Evolutionary conservation across 208 protist species (phyloP).

Genomic region (Trypanosoma caninum): DNA sequence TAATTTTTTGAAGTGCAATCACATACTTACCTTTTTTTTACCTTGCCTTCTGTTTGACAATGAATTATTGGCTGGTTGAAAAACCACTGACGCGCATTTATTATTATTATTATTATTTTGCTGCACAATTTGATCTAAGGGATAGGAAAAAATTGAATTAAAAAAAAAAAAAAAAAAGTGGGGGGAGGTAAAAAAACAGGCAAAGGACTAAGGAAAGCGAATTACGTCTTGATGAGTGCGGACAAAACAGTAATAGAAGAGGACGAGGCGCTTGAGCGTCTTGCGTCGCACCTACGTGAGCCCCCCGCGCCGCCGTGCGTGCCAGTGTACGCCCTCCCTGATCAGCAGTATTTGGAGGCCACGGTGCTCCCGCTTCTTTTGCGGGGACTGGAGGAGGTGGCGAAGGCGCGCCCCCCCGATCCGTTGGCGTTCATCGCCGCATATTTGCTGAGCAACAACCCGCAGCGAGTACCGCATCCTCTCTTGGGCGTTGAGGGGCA

Average conservation of each 20-base stretch:
- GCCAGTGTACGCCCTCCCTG: constrained; percentile 67
- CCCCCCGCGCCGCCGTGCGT: constrained; percentile 16
- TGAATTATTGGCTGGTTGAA: neutral
- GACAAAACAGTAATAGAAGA: neutral
- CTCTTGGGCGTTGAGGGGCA: constrained; percentile 28
- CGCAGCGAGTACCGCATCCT: constrained; percentile 40
- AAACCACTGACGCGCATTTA: no score
- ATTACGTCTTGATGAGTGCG: neutral
- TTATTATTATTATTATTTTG: no score
- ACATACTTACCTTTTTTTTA: neutral
- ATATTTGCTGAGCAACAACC: constrained; percentile 83
- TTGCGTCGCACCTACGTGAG: constrained; percentile 21
- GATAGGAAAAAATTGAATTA: constrained; percentile 11
- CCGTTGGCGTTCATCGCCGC: constrained; percentile 80
- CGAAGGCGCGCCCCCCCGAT: constrained; percentile 54
- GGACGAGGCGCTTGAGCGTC: constrained; percentile 9
- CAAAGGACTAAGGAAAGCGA: neutral
- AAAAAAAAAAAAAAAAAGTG: constrained; percentile 19
- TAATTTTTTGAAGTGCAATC: neutral
- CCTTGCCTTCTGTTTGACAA: neutral
- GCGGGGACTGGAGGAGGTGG: constrained; percentile 74
- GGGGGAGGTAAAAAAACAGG: neutral
- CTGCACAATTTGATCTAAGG: no score
- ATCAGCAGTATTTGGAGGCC: constrained; percentile 72
- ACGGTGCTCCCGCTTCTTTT: constrained; percentile 77